phyloP scores from a whole-genome alignment of 1,284 basidiomycete genomes.

The Rhodotorula sp. region DNA sequence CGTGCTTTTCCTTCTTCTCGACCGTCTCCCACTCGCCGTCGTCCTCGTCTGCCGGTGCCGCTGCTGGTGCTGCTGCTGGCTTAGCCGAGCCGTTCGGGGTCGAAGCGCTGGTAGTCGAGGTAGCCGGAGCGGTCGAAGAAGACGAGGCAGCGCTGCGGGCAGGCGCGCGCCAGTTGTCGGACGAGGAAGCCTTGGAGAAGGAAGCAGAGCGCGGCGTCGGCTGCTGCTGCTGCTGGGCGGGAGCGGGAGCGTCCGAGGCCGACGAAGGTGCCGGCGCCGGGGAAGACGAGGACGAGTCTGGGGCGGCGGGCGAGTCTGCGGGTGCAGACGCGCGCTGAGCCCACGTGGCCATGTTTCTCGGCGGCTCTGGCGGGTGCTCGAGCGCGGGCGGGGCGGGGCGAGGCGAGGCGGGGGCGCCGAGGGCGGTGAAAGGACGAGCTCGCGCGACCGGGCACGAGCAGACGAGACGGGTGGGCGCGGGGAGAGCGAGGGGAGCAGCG shows the following conservation, averaged over 20 bases:
- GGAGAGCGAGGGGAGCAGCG: too few relatives aligned
- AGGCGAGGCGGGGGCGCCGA: not conserved
- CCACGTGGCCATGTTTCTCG: slow-evolving; percentile 25
- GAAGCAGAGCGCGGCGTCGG: not conserved
- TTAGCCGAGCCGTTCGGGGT: not conserved
- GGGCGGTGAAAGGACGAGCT: not conserved
- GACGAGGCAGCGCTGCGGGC: not conserved
- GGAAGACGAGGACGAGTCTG: not conserved
- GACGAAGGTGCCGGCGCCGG: not conserved
- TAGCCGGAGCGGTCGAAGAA: not conserved
- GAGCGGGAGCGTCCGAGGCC: not conserved
- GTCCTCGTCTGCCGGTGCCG: not conserved
- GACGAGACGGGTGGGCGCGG: too few relatives aligned
- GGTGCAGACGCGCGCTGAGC: slow-evolving; percentile 18
- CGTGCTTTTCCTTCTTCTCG: slow-evolving; percentile 29
- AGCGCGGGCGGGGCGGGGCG: not conserved
- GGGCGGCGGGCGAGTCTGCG: not conserved
- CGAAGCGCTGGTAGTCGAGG: slow-evolving; percentile 1
- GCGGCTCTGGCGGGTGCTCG: not conserved
- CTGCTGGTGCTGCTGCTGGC: not conserved
- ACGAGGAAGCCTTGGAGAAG: slow-evolving; percentile 19
- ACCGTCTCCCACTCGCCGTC: slow-evolving; percentile 35
- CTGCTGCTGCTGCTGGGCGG: not conserved
- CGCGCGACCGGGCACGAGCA: not conserved
- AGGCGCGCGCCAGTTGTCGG: slow-evolving; percentile 35